These are phyloP conservation scores for Massarina eburnea DNA, from an alignment of 2,329 filamentous ascomycete genomes.

Conservation along the genomic window DNA sequence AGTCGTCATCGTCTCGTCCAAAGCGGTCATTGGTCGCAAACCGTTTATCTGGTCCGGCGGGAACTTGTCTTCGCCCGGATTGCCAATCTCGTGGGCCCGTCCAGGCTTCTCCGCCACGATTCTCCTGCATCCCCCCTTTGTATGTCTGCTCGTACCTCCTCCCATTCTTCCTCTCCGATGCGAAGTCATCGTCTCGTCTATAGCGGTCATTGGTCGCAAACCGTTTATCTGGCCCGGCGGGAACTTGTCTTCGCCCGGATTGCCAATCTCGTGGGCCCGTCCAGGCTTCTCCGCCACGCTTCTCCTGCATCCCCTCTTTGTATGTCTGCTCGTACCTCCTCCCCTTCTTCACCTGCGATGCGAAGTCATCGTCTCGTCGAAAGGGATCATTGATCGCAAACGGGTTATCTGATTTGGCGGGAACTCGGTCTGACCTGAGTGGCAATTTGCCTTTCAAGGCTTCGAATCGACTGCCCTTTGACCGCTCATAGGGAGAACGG, in stretches of 20 bases:
- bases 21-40: slow-evolving; percentile 38
- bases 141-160: slow-evolving; percentile 70
- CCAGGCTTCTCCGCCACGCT: slow-evolving; percentile 79
- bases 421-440: too few relatives aligned
- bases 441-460: too few relatives aligned
- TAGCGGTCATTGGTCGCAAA: slow-evolving; percentile 38
- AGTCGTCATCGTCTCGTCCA: not conserved
- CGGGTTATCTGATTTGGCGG: slow-evolving; percentile 8
- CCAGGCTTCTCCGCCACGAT: slow-evolving; percentile 79
- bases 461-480: too few relatives aligned
- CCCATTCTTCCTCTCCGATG: slow-evolving; percentile 13
- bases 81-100: too few relatives aligned
- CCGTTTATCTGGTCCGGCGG: slow-evolving; percentile 8
- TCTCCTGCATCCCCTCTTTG: slow-evolving; percentile 72
- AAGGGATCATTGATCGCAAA: slow-evolving; percentile 38
- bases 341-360: slow-evolving; percentile 13
- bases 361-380: not conserved
- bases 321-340: slow-evolving; percentile 70
- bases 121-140: slow-evolving; percentile 72
- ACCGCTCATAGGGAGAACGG: too few relatives aligned
- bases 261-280: too few relatives aligned
- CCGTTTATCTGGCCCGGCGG: slow-evolving; percentile 8
- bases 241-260: too few relatives aligned
- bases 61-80: too few relatives aligned
- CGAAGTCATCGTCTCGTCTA: not conserved